phyloP scores from a whole-genome alignment of 2,329 filamentous ascomycete species.

The Trichophyton simii region DNA sequence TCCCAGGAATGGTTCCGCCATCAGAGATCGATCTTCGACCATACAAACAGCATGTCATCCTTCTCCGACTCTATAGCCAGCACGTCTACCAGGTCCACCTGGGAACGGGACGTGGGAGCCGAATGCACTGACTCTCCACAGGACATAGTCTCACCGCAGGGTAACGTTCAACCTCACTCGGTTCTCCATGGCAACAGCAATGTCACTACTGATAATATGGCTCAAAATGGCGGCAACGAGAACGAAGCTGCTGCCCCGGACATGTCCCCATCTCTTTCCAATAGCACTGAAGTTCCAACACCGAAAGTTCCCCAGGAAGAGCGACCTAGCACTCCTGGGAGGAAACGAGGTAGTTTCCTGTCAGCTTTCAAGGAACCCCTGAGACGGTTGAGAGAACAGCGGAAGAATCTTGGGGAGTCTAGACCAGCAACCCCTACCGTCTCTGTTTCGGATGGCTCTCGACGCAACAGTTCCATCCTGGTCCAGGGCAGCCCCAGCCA shows the following conservation, averaged over 20 bases:
- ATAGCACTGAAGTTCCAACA: conserved; percentile 17
- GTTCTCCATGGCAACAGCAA: conserved; percentile 9
- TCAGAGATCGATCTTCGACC: conserved; percentile 36
- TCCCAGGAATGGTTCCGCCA: conserved; percentile 27
- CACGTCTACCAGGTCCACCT: conserved; percentile 6
- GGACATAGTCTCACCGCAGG: background rate
- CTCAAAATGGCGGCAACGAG: conserved; percentile 2
- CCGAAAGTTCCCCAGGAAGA: conserved; percentile 17
- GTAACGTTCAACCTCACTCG: background rate
- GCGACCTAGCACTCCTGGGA: conserved; percentile 10
- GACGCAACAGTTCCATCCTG: conserved; percentile 19
- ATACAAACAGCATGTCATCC: conserved; percentile 35
- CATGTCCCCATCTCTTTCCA: conserved; percentile 9
- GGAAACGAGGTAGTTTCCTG: conserved; percentile 1
- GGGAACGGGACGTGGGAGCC: conserved; percentile 14
- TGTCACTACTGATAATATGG: no score
- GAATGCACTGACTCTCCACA: conserved; percentile 13
- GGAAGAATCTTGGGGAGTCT: conserved; percentile 18
- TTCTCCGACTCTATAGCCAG: conserved; percentile 22
- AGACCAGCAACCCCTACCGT: conserved; percentile 16
- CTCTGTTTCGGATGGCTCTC: conserved; percentile 17
- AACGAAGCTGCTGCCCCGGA: background rate
- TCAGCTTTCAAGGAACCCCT: background rate
- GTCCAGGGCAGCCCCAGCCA: background rate
- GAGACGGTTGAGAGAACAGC: conserved; percentile 4